phyloP scores from a whole-genome alignment of 768 basidiomycete species.

The Termitomyces sp. region DNA sequence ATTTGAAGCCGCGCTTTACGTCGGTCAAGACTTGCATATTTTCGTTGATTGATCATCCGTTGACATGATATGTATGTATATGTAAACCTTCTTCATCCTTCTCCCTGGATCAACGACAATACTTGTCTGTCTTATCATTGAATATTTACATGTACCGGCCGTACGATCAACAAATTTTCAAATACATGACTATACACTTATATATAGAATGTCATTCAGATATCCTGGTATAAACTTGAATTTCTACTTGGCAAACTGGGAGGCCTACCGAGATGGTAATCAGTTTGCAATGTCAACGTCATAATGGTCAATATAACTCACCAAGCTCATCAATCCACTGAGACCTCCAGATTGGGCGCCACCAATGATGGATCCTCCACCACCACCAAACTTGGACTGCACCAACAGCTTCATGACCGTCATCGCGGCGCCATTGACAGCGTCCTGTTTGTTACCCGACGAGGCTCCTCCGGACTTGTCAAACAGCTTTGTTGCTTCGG shows the following conservation, averaged over 20 bases:
- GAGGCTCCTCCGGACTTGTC: conserved; percentile 62
- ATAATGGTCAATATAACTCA: conserved; percentile 26
- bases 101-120: too few relatives aligned
- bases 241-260: conserved; percentile 18
- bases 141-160: too few relatives aligned
- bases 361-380: conserved; percentile 28
- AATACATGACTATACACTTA: background rate
- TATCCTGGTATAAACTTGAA: background rate
- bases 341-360: conserved; percentile 72
- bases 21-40: too few relatives aligned
- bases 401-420: conserved; percentile 82
- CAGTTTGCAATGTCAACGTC: background rate
- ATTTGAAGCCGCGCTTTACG: too few relatives aligned
- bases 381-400: conserved; percentile 53
- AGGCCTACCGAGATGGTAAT: conserved; percentile 18
- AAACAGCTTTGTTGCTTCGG: conserved; percentile 71
- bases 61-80: too few relatives aligned
- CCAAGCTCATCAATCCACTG: conserved; percentile 53
- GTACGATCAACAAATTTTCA: too few relatives aligned
- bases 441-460: conserved; percentile 74
- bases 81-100: too few relatives aligned
- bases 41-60: too few relatives aligned
- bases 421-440: conserved; percentile 80
- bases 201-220: background rate
- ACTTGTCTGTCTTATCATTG: too few relatives aligned